A percentile compares a stretch with the other conserved stretches of the same genome.
Evolutionary conservation across 352 stramenopile species (phyloP).

Genomic region (Phytophthora tentaculata): DNA sequence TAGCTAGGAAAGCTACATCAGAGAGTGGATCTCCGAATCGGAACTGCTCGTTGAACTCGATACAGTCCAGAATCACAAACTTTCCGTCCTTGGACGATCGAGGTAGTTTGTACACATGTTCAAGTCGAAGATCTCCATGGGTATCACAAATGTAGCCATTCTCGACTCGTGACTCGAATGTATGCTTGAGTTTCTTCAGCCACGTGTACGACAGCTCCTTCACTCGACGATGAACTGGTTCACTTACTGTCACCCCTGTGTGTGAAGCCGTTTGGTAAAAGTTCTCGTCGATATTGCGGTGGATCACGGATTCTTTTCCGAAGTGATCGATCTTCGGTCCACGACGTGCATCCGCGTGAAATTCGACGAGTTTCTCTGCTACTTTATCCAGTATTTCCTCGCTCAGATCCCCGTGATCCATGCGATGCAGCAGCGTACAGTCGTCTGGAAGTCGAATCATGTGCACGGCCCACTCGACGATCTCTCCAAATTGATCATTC

Average conservation of each 20-base stretch:
- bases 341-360: constrained; percentile 61
- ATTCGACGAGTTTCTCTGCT: constrained; percentile 53
- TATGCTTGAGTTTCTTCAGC: constrained; percentile 47
- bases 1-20: constrained; percentile 72
- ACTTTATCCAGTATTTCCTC: constrained; percentile 47
- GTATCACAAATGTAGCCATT: constrained; percentile 71
- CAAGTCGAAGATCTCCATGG: constrained; percentile 70
- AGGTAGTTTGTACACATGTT: constrained; percentile 67
- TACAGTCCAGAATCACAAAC: constrained; percentile 74
- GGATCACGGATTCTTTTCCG: constrained; percentile 55
- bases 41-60: constrained; percentile 86
- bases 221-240: constrained; percentile 55
- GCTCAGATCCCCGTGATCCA: constrained; percentile 45
- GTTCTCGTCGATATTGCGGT: constrained; percentile 76
- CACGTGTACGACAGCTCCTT: constrained; percentile 58
- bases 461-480: constrained; percentile 80
- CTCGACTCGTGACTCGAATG: constrained; percentile 53
- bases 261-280: constrained; percentile 65
- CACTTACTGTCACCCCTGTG: constrained; percentile 52
- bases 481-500: constrained; percentile 71
- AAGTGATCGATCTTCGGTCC: constrained; percentile 66
- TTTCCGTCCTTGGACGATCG: constrained; percentile 2
- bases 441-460: constrained; percentile 72
- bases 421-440: constrained; percentile 48
- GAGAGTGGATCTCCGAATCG: constrained; percentile 69